Evolutionary conservation across 805 yeast species (phyloP).

Genomic region (Vanderwaltozyma verrucispora): DNA sequence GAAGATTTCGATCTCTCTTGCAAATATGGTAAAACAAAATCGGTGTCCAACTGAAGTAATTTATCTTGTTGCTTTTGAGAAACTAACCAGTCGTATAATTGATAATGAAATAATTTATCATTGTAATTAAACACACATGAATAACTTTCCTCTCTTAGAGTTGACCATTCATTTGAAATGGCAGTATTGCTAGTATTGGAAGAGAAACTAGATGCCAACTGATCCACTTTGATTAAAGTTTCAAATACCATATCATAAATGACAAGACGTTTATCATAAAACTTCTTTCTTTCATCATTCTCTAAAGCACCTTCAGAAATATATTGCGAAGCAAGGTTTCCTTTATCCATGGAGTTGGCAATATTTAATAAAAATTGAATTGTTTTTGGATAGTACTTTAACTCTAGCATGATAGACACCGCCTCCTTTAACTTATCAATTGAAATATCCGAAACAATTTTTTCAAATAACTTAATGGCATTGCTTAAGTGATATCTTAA

Average conservation of each 20-base stretch:
- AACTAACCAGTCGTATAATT: constrained; percentile 87
- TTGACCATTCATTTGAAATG: constrained; percentile 33
- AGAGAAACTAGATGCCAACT: constrained; percentile 35
- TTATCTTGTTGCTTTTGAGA: constrained; percentile 66
- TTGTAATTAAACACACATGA: constrained; percentile 58
- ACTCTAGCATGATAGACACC: constrained; percentile 61
- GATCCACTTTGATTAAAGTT: constrained; percentile 62
- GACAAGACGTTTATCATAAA: constrained; percentile 42
- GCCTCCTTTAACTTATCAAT: constrained; percentile 77
- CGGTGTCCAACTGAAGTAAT: constrained; percentile 69
- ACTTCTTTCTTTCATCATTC: constrained; percentile 41
- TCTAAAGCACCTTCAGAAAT: constrained; percentile 40
- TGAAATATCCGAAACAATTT: constrained; percentile 67
- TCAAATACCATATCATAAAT: constrained; percentile 69
- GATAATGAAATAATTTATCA: constrained; percentile 85
- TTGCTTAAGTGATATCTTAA: constrained; percentile 54
- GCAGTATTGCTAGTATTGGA: background rate
- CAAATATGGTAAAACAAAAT: constrained; percentile 67
- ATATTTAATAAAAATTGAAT: constrained; percentile 71
- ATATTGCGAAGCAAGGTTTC: constrained; percentile 48
- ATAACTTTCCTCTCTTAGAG: constrained; percentile 63
- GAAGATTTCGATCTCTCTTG: constrained; percentile 55
- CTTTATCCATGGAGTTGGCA: constrained; percentile 57
- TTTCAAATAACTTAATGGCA: constrained; percentile 67
- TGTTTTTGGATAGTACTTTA: constrained; percentile 77